These are phyloP conservation scores for Boletus reticuloceps DNA, from an alignment of 768 basidiomycete genomes.

Conservation along the genomic window DNA sequence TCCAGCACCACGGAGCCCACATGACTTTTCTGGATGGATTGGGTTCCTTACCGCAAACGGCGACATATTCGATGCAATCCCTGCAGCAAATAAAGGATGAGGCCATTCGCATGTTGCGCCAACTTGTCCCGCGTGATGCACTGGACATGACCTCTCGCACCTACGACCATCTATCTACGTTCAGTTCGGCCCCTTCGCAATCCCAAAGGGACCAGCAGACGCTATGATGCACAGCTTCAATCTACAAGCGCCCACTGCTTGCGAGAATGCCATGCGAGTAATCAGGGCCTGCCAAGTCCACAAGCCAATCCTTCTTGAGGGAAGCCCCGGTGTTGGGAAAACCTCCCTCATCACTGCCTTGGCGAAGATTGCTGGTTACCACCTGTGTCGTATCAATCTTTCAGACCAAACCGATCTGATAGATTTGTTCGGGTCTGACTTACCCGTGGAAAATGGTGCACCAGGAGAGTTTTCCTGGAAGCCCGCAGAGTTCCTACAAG, in stretches of 20 bases:
- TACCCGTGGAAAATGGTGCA: constrained; percentile 88
- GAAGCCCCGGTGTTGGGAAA: constrained; percentile 98
- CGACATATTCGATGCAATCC: constrained; percentile 57
- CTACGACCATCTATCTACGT: constrained; percentile 38
- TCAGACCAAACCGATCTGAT: constrained; percentile 98
- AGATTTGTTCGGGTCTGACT: constrained; percentile 94
- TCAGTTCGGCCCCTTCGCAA: constrained; percentile 72
- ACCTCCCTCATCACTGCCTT: constrained; percentile 90
- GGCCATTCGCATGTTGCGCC: constrained; percentile 51
- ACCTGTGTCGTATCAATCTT: constrained; percentile 89
- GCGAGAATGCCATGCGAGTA: constrained; percentile 83
- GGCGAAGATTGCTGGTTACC: constrained; percentile 74
- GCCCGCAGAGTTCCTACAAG: constrained; percentile 92
- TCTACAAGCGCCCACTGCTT: constrained; percentile 85
- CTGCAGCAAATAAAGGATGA: constrained; percentile 61
- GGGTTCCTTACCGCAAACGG: constrained; percentile 69
- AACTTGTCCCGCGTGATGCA: constrained; percentile 49
- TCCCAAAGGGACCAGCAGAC: constrained; percentile 54
- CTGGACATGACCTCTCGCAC: constrained; percentile 23
- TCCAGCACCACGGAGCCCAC: constrained; percentile 86
- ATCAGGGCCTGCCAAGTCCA: constrained; percentile 83
- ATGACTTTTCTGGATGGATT: constrained; percentile 93
- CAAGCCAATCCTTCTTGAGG: constrained; percentile 94
- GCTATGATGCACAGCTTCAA: constrained; percentile 56
- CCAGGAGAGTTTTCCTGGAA: constrained; percentile 97